Evolutionary conservation across 495 filamentous ascomycete genomes (phyloP), one percentile per base, ranked within the genome.

Genomic region (Talaromyces borbonicus): DNA sequence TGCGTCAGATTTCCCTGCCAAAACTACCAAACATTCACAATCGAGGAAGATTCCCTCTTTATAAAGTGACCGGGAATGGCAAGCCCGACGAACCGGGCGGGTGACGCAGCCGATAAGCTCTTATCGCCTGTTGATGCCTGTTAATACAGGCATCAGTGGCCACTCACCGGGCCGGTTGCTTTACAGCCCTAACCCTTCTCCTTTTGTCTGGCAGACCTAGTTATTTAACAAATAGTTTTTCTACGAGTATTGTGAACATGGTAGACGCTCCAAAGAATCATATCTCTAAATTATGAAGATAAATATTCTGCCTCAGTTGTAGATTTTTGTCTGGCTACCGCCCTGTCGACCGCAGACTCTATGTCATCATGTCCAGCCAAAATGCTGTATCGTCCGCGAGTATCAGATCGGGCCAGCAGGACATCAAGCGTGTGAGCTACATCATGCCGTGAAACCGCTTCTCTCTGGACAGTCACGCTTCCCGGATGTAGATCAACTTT

Each of bases 91-190:
- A 20, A 15, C 35, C 35, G 35, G 35, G 11, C 5, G 35, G 16
- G 35, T 38, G 35, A 38, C 35, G 35, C 35, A 38, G n/a, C n/a
- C 18, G 35, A 38, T 38, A 38, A 38, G 35, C 35, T n/a, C 35
- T 38, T 38, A 38, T 38, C 35, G 33, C 33, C 33, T 12, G 26
- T 22, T 12, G 35, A 7, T 38, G 18, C 35, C 35, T 38, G 18
- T 20, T 5, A 20, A 2, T 11, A 20, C 5, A 38, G 35, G 35
- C 35, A 5, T 8, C 18, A 0, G 7, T n/a, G n/a, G n/a, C n/a
- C 8, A 12, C 16, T 38, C 3, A 38, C 35, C 35, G 35, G 35
- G 16, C 35, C 35, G 35, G 35, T 38, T n/a, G n/a, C n/a, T n/a
- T n/a, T n/a, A n/a, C n/a, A n/a, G n/a, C n/a, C n/a, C n/a, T n/a